Evolutionary conservation across 495 filamentous ascomycete species (phyloP).

Genomic region (Neurospora sp.): DNA sequence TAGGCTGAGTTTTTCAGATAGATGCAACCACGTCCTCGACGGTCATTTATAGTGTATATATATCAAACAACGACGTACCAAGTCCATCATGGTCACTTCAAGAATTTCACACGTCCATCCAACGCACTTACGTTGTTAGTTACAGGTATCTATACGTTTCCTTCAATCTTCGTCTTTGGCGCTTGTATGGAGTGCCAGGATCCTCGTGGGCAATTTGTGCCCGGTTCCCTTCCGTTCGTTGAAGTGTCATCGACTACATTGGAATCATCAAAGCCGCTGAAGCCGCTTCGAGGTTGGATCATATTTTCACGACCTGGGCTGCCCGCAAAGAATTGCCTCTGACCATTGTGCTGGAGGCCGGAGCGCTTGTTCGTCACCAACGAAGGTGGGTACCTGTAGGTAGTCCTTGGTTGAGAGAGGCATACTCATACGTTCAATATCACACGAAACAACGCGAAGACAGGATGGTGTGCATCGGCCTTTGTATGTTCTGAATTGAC

Average conservation of each 20-base stretch:
- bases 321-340: background rate
- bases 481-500: background rate
- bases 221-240: background rate
- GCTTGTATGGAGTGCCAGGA: background rate
- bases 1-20: background rate
- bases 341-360: background rate
- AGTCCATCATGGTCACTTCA: background rate
- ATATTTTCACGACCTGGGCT: no score
- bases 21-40: background rate
- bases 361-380: background rate
- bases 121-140: background rate
- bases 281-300: background rate
- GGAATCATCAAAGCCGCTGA: background rate
- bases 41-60: background rate
- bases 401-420: background rate
- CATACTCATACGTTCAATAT: background rate
- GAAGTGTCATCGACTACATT: background rate
- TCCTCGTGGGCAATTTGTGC: background rate
- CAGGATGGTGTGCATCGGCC: background rate
- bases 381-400: background rate
- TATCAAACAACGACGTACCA: background rate
- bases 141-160: background rate
- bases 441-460: background rate
- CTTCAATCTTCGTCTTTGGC: background rate
- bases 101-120: background rate